Conservation (phyloP, 768 basidiomycete genomes). For the Phlebiopsis gigantea region DNA sequence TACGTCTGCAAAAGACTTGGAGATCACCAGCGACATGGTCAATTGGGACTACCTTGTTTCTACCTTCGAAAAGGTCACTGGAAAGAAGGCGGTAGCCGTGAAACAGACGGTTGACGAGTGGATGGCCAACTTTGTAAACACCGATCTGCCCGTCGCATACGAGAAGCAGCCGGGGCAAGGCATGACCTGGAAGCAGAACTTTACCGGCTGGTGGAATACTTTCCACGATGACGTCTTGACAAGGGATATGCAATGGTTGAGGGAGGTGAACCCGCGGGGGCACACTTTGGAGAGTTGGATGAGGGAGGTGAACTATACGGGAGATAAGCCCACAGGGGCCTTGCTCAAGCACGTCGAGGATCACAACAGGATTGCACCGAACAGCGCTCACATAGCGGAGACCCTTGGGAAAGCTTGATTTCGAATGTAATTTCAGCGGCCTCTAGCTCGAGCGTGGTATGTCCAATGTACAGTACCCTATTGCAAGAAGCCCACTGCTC, state of each 20-base stretch:
- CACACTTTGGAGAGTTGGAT: slow-evolving; percentile 38
- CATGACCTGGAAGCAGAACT: slow-evolving; percentile 29
- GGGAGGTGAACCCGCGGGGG: slow-evolving; percentile 31
- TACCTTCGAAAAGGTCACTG: slow-evolving; percentile 24
- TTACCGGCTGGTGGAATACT: slow-evolving; percentile 36
- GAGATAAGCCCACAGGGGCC: background rate
- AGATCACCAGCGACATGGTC: slow-evolving; percentile 22
- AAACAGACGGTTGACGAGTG: slow-evolving; percentile 18
- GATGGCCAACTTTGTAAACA: slow-evolving; percentile 10
- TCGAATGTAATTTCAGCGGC: no score
- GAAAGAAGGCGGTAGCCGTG: slow-evolving; percentile 17
- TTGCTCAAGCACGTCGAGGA: slow-evolving; percentile 19
- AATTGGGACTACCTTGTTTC: slow-evolving; percentile 19
- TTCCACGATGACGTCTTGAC: slow-evolving; percentile 38
- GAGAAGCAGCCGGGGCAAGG: slow-evolving; percentile 14
- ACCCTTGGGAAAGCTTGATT: no score
- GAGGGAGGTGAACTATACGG: slow-evolving; percentile 27
- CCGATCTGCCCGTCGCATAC: slow-evolving; percentile 20
- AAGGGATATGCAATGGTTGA: slow-evolving; percentile 39
- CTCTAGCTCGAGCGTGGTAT: no score
- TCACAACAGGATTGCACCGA: slow-evolving; percentile 8
- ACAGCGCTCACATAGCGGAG: background rate
- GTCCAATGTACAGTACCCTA: background rate
- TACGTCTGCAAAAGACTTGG: slow-evolving; percentile 18
- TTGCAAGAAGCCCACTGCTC: background rate